Percentiles rank a stretch among this genome's conserved stretches.
Evolutionary conservation across 2,329 filamentous ascomycete genomes (phyloP).

Genomic region (Chaetomiaceae sp.): DNA sequence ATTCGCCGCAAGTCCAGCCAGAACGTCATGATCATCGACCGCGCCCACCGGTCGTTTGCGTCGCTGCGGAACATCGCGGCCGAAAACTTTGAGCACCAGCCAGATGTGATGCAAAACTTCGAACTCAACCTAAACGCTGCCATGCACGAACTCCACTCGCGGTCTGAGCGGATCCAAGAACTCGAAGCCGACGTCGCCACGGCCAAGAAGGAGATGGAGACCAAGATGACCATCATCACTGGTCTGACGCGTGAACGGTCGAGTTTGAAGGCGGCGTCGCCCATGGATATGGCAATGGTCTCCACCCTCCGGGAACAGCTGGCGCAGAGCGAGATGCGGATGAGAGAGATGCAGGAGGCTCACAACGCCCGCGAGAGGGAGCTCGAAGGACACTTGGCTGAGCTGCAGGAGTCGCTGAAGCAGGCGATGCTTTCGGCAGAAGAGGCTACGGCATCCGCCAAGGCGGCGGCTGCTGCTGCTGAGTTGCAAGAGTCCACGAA

Average conservation of each 20-base stretch:
- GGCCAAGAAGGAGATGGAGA: slow-evolving; percentile 93
- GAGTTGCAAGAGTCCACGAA: slow-evolving; percentile 39
- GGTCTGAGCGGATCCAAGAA: slow-evolving; percentile 85
- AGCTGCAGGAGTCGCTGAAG: slow-evolving; percentile 44
- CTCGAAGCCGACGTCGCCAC: slow-evolving; percentile 79
- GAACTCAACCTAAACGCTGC: slow-evolving; percentile 87
- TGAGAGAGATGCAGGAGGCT: slow-evolving; percentile 66
- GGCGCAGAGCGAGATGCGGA: slow-evolving; percentile 76
- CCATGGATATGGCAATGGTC: slow-evolving; percentile 88
- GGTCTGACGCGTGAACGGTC: slow-evolving; percentile 89
- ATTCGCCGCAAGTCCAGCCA: slow-evolving; percentile 93
- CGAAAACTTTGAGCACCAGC: slow-evolving; percentile 77
- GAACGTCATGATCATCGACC: slow-evolving; percentile 79
- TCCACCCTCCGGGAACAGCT: slow-evolving; percentile 84
- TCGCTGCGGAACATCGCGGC: slow-evolving; percentile 82
- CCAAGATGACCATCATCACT: slow-evolving; percentile 92
- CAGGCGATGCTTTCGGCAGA: slow-evolving; percentile 4
- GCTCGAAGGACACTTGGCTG: slow-evolving; percentile 65
- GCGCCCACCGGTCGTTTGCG: slow-evolving; percentile 85
- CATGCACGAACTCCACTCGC: slow-evolving; percentile 83
- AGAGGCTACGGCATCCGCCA: slow-evolving; percentile 1
- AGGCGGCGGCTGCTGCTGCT: background rate
- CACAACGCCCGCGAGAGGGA: slow-evolving; percentile 72
- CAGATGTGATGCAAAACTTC: slow-evolving; percentile 86
- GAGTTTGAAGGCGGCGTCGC: slow-evolving; percentile 69